Base-by-base conservation (phyloP, 305 asterid species). In the Striga hermonthica region DNA sequence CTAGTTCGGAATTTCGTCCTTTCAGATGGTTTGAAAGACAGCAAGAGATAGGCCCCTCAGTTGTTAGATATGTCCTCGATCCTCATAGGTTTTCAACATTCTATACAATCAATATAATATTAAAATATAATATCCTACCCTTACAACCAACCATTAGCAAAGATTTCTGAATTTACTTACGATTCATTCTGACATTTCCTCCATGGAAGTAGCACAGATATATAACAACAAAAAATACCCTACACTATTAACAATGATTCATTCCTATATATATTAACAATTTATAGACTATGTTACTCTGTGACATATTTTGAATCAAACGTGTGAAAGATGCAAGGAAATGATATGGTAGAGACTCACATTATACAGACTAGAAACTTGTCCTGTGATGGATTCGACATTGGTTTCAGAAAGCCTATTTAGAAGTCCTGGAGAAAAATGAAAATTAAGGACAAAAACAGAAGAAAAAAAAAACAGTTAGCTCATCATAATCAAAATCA, bases 371-470 rank as follows among this genome's bases (percentile, higher is more conserved):
- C 76, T 78, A 72, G 88, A 88, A 73, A 88, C 75, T 74, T 93
- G 90, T 60, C 80, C 71, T 0, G 95, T 80, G 72, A 86, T 81
- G 22, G 95, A 88, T 79, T 93, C 97, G 65, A 92, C 82, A 64
- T 89, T 90, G 60, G 85, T 76, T 78, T 89, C 96, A 47, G 97
- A 87, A 57, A 87, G 73, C 90, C 86, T 83, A 72, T 87, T 87
- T 28, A 92, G 76, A 60, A 90, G 91, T 65, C 98, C 98, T 92
- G 83, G 63, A 68, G 64, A 76, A 54, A 49, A 48, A 37, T 61
- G 47, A 36, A 57, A 28, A 12, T 53, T 73, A 38, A 54, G 70
- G 71, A 56, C 54, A 71, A 7, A 56, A 3, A 8, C 35, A 15
- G 3, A 3, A 53, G 16, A 15, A 2, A 53, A 7, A 55, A 22